Evolutionary conservation across 176 grass and related monocot genomes (phyloP).

Genomic region (Oryza australiensis): DNA sequence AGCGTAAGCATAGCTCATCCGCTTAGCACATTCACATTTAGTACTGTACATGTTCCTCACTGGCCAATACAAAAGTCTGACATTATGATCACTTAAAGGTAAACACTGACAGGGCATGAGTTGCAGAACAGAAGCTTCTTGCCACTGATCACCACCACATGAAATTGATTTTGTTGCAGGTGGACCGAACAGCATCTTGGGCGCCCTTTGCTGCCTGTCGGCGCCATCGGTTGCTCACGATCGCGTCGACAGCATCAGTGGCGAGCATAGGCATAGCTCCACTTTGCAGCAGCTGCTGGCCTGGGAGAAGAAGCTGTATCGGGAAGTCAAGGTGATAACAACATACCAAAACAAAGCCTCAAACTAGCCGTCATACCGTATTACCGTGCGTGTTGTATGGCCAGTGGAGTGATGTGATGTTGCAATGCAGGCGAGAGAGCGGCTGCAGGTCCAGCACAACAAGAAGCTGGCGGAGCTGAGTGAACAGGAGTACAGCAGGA

Average conservation of each 20-base stretch:
- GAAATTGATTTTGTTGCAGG: slow-evolving; percentile 32
- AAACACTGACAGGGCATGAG: not conserved
- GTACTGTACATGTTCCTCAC: not conserved
- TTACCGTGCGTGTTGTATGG: not conserved
- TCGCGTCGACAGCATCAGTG: slow-evolving; percentile 43
- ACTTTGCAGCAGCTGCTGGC: slow-evolving; percentile 74
- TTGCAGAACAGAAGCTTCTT: not conserved
- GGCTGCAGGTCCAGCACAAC: slow-evolving; percentile 63
- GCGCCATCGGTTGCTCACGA: slow-evolving; percentile 49
- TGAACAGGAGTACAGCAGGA: slow-evolving; percentile 57
- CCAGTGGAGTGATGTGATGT: not conserved
- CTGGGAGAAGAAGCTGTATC: slow-evolving; percentile 91
- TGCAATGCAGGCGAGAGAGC: slow-evolving; percentile 53
- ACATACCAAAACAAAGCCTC: not conserved
- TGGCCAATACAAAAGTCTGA: not conserved
- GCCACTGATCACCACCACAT: not conserved
- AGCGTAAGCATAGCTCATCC: not conserved
- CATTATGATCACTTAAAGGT: not conserved
- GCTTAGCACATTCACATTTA: not conserved
- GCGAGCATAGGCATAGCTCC: slow-evolving; percentile 48
- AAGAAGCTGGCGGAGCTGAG: slow-evolving; percentile 53
- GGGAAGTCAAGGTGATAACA: slow-evolving; percentile 72
- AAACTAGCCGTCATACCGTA: not conserved
- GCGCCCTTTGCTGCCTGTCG: slow-evolving; percentile 61
- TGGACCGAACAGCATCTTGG: slow-evolving; percentile 52